Conservation (phyloP, 2,329 filamentous ascomycete species). For the Hypocrella siamensis region DNA sequence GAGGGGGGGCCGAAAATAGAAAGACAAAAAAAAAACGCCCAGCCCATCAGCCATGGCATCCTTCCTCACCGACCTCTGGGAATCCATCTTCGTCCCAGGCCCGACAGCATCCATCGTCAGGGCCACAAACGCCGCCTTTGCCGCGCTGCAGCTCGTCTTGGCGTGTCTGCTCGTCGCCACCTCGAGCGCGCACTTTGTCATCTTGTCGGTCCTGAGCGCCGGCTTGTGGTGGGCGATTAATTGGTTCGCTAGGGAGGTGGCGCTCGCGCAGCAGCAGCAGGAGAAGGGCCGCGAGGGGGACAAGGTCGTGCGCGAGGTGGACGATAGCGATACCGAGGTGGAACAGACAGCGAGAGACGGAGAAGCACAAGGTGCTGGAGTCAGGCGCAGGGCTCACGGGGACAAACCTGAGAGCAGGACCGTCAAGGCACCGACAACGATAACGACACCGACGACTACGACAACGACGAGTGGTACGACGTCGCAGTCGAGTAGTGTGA, state of each 20-base stretch:
- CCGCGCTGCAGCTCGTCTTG: slow-evolving; percentile 66
- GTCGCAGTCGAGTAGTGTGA: slow-evolving; percentile 38
- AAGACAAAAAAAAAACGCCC: slow-evolving; percentile 3
- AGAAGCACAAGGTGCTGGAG: slow-evolving; percentile 7
- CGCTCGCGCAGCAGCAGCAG: slow-evolving; percentile 22
- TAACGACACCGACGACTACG: no score
- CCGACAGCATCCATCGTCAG: slow-evolving; percentile 75
- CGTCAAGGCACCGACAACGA: no score
- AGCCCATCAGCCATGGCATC: slow-evolving; percentile 44
- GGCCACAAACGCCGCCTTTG: slow-evolving; percentile 84
- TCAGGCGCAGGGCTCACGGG: slow-evolving; percentile 31
- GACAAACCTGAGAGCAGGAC: not conserved
- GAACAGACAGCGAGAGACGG: slow-evolving; percentile 22
- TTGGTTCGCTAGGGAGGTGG: slow-evolving; percentile 72
- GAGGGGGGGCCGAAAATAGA: no score
- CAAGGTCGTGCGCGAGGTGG: slow-evolving; percentile 11
- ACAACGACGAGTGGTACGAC: slow-evolving; percentile 9
- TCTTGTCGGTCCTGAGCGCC: slow-evolving; percentile 63
- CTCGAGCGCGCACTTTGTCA: slow-evolving; percentile 74
- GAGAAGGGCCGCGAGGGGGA: slow-evolving; percentile 27
- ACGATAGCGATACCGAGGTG: slow-evolving; percentile 29
- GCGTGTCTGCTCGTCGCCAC: slow-evolving; percentile 63
- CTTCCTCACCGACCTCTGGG: slow-evolving; percentile 66
- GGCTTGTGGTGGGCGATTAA: slow-evolving; percentile 90
- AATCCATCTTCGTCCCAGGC: slow-evolving; percentile 85